A percentile compares a stretch with the other conserved stretches of the same genome.
Conservation (phyloP, 352 stramenopile genomes). For the Thalassiosira hispida region DNA sequence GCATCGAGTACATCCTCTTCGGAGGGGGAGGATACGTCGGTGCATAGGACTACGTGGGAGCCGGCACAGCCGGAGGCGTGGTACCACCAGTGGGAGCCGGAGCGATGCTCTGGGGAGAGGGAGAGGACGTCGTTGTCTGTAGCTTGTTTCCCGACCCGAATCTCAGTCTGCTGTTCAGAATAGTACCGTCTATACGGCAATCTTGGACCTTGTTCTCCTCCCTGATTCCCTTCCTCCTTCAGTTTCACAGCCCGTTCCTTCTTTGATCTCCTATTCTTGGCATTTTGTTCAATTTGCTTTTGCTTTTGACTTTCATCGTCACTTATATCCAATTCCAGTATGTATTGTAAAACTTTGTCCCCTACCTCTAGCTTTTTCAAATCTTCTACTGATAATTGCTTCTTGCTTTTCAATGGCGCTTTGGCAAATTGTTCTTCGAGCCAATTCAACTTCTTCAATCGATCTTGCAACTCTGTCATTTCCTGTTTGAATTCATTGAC, state of each 20-base stretch:
- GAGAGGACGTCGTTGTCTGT: conserved; percentile 83
- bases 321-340: conserved; percentile 66
- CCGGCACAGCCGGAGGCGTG: conserved; percentile 82
- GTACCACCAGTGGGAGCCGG: conserved; percentile 84
- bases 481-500: conserved; percentile 61
- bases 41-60: conserved; percentile 81
- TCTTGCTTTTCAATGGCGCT: conserved; percentile 63
- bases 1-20: conserved; percentile 81
- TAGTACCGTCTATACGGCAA: conserved; percentile 80
- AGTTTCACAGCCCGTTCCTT: conserved; percentile 27
- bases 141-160: conserved; percentile 42
- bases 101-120: conserved; percentile 71
- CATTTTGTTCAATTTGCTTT: conserved; percentile 57
- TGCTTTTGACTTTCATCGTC: conserved; percentile 56
- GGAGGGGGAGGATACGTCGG: conserved; percentile 39
- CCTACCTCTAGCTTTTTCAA: conserved; percentile 43
- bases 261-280: conserved; percentile 61
- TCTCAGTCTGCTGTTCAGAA: conserved; percentile 68
- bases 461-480: conserved; percentile 60
- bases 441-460: conserved; percentile 70
- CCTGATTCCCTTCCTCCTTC: conserved; percentile 16
- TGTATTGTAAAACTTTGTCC: conserved; percentile 49
- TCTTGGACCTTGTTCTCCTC: conserved; percentile 32
- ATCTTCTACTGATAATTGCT: conserved; percentile 61
- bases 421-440: conserved; percentile 66